Evolutionary conservation across 2,329 filamentous ascomycete species (phyloP).

Genomic region (Botrytis fragariae): DNA sequence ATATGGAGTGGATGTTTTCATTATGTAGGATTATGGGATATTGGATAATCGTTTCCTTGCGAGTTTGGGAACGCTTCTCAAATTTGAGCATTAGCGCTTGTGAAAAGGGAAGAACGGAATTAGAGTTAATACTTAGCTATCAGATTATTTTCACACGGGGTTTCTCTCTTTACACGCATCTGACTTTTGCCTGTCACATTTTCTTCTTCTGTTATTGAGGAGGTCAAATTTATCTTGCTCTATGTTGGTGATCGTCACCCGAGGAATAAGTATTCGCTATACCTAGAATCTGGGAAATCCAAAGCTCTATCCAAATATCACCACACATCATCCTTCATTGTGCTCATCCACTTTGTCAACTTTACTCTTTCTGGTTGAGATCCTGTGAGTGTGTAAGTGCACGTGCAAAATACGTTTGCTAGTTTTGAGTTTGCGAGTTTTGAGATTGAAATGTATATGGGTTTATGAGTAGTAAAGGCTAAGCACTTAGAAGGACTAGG

Average conservation of each 20-base stretch:
- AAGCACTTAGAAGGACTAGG: fast-evolving
- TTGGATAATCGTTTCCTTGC: neutral
- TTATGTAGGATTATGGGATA: neutral
- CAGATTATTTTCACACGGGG: neutral
- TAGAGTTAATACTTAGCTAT: neutral
- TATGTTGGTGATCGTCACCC: neutral
- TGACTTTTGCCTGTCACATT: neutral
- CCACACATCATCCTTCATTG: neutral
- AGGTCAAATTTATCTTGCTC: neutral
- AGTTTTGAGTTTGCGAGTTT: neutral
- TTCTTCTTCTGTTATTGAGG: neutral
- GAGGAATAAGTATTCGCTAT: neutral
- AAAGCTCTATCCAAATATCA: neutral
- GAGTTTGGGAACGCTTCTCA: neutral
- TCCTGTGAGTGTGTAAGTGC: neutral
- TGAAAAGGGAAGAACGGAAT: neutral
- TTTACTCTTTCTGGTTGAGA: neutral
- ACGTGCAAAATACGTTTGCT: fast-evolving
- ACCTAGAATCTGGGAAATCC: neutral
- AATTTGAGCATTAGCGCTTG: neutral
- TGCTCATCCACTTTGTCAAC: neutral
- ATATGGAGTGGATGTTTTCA: neutral
- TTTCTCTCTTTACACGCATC: neutral
- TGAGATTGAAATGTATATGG: neutral
- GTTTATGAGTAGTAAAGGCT: neutral